Base-by-base conservation (phyloP, 1,139 yeast genomes). In the Magnusiomyces clavatus region DNA sequence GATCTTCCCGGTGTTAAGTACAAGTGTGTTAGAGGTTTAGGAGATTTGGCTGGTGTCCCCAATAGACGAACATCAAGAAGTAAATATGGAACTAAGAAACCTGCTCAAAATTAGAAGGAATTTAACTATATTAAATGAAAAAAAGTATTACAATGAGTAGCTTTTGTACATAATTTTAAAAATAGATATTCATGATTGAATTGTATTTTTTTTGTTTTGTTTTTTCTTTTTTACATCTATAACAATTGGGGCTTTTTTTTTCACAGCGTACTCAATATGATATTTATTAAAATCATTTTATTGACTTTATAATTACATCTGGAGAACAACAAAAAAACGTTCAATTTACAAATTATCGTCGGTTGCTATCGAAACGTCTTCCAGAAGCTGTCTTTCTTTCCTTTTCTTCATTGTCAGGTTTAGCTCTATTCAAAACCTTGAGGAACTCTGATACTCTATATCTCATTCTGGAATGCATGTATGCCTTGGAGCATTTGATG, bases 1-100 rank as follows among this genome's bases (percentile, higher is more conserved):
- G 99, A 94, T 82, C 77, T 92, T 64, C 98, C 98, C 20, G 99
- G 99, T 77, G 97, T 92, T 47, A 90, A 89, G 68, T 92, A 94
- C 70, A 92, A 87, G 70, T 77, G 89, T 64, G 87, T 92, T 34
- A 82, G 99, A 72, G 99, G 99, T 47, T 88, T 90, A 14, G 81
- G 82, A 65, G 99, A 92, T 75, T 77, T 92, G 67, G 87, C 90
- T 48, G 97, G 97, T 49, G 98, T 94, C 47, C 96, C 95, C 48
- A 89, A 89, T 66, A 81, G 97, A 71, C 78, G 83, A 53, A 83
- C 94, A 10, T 84, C 96, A 17, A 81, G 98, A 69, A 85, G 95
- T 48, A 88, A 86, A 68, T 92, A 90, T 65, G 98, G 98, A 56
- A 96, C 85, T 46, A 90, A 92, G 76, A 87, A 82, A 70, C 96